phyloP scores from a whole-genome alignment of 805 yeast species.

The Candida xyloterini region DNA sequence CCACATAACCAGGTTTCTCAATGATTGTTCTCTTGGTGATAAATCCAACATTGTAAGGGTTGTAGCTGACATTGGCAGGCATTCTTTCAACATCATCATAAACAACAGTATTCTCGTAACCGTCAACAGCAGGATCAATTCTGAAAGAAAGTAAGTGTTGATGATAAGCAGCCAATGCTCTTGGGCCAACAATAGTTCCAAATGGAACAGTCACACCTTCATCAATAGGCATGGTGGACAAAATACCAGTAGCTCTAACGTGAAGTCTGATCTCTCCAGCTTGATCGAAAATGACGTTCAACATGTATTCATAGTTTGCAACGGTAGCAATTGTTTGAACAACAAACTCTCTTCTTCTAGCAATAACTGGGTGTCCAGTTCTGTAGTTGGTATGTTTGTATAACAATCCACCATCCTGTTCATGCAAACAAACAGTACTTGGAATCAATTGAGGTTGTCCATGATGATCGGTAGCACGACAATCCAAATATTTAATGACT shows the following conservation, averaged over 20 bases:
- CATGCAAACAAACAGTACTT: conserved; percentile 77
- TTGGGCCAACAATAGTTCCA: conserved; percentile 77
- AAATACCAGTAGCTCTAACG: conserved; percentile 82
- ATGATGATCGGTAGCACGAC: conserved; percentile 47
- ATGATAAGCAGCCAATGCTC: conserved; percentile 80
- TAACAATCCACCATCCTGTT: conserved; percentile 71
- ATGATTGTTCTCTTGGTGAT: conserved; percentile 58
- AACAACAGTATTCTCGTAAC: conserved; percentile 70
- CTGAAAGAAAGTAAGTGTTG: conserved; percentile 79
- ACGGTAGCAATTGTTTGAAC: conserved; percentile 82
- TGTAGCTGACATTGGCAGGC: conserved; percentile 49
- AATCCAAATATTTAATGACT: conserved; percentile 69
- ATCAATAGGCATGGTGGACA: conserved; percentile 82
- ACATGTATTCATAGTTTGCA: conserved; percentile 77
- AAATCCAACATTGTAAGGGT: conserved; percentile 72
- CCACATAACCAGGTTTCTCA: conserved; percentile 69
- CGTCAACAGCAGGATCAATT: conserved; percentile 80
- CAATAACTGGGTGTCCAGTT: conserved; percentile 63
- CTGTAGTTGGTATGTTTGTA: conserved; percentile 81
- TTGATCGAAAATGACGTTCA: conserved; percentile 70
- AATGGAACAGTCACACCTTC: conserved; percentile 62
- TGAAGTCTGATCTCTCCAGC: conserved; percentile 77
- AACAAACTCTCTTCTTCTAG: conserved; percentile 76
- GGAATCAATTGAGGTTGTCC: conserved; percentile 65
- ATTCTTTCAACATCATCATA: conserved; percentile 67